Evolutionary conservation across 768 basidiomycete genomes (phyloP), one percentile per base, ranked within the genome.

Genomic region (Lyophyllum atratum): DNA sequence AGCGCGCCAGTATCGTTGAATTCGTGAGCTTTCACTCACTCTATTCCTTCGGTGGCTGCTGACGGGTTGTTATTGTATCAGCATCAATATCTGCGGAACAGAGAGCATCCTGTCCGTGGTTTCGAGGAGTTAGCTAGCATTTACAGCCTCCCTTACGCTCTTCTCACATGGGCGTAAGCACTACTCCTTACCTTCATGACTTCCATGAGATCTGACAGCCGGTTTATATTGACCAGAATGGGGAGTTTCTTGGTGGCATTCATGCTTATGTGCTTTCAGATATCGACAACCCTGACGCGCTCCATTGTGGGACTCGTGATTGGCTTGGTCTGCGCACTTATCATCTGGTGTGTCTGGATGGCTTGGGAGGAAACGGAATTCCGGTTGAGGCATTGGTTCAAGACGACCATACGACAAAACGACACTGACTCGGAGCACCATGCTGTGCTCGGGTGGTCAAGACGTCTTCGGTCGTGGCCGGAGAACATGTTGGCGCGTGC

Each of bases 1-100:
- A 64, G 2, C 66, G 68, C 26, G 68, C 65, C 10, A 66, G 68
- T 2, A 70, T 71, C 4, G 48, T 53, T 3, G 64, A 74, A 52
- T 72, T 73, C 29, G 82, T 83, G 21, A 62, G 76, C 26, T 37
- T 7, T 28, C 11, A 3, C 22, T 40, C 37, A 2, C 12, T n/a
- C 14, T 7, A 4, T 25, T 44, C 43, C 4, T 25, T 42, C 22
- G 12, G 9, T 21, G 2, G 10, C 43, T n/a, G 19, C 22, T 44
- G 11, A 44, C 3, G 3, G 24, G 9, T 44, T 24, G 8, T 25
- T 29, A 4, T 15, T 25, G 12, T 19, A 26, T 15, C 21, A 57
- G 50, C 43, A 43, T n/a, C 15, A 45, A 19, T 57, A 51, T 45
- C n/a, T 57, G 25, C 49, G 39, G 0, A 59, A 47, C 44, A 51